Percentiles rank a stretch among this genome's conserved stretches.
Conservation (phyloP, 208 protist genomes). For the Strigomonas galati region DNA sequence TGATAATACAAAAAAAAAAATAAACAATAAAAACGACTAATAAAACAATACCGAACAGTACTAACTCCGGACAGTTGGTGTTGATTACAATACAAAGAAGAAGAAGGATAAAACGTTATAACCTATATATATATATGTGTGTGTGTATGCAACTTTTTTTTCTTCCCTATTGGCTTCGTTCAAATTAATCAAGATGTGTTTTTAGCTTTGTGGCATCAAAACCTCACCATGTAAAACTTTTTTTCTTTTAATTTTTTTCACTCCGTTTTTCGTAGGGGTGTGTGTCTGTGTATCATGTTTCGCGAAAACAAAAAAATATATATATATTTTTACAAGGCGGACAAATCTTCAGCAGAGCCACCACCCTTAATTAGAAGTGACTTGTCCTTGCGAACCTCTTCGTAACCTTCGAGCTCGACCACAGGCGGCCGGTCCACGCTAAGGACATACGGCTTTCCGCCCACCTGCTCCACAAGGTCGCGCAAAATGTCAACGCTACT, state of each 20-base stretch:
- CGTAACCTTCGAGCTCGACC: slow-evolving; percentile 33
- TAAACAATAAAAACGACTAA: background rate
- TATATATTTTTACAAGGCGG: slow-evolving; percentile 20
- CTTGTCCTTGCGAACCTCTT: slow-evolving; percentile 24
- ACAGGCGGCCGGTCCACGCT: slow-evolving; percentile 54
- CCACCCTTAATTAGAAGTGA: slow-evolving; percentile 63
- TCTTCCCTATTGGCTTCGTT: too few species aligned
- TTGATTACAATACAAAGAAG: slow-evolving; percentile 1
- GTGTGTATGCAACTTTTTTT: too few species aligned
- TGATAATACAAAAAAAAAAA: too few species aligned
- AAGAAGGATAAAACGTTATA: background rate
- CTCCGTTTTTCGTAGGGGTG: too few species aligned
- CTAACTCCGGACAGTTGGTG: too few species aligned
- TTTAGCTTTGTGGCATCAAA: too few species aligned
- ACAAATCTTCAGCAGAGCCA: slow-evolving; percentile 37
- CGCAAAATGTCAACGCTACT: slow-evolving; percentile 39
- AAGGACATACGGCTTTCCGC: slow-evolving; percentile 38
- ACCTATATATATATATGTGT: background rate
- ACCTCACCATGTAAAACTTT: too few species aligned
- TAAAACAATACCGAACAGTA: too few species aligned
- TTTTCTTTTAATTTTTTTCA: too few species aligned
- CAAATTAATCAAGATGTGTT: too few species aligned
- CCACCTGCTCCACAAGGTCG: slow-evolving; percentile 44
- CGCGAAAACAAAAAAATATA: too few species aligned
- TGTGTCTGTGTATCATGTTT: too few species aligned